These are phyloP conservation scores for Coniella vitis DNA, from an alignment of 2,329 filamentous ascomycete genomes.

Conservation along the genomic window DNA sequence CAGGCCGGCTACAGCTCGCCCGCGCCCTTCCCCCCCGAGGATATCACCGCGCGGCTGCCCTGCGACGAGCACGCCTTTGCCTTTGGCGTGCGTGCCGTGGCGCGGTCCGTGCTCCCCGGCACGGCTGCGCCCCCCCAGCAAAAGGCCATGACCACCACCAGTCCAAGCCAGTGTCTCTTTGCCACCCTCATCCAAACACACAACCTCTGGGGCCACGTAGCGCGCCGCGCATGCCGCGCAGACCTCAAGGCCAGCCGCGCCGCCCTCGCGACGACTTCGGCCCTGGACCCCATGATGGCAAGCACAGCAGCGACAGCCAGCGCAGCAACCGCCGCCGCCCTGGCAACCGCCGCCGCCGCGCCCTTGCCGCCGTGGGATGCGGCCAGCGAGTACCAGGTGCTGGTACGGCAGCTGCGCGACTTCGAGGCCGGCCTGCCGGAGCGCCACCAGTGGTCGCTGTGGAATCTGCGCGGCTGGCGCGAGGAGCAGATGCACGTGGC, in stretches of 20 bases:
- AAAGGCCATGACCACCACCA: constrained; percentile 16
- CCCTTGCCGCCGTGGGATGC: constrained; percentile 19
- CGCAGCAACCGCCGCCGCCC: too few relatives aligned
- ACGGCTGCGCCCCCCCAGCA: constrained; percentile 19
- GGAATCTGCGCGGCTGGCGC: constrained; percentile 31
- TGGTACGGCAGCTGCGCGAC: constrained; percentile 17
- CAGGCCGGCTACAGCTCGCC: constrained; percentile 29
- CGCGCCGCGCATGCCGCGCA: constrained; percentile 22
- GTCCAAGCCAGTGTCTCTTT: constrained; percentile 27
- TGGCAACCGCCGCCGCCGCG: too few relatives aligned
- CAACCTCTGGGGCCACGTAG: constrained; percentile 30
- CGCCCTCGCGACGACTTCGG: not conserved
- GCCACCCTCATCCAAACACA: constrained; percentile 31
- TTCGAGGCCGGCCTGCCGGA: constrained; percentile 26
- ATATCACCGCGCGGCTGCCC: constrained; percentile 30
- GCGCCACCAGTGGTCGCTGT: constrained; percentile 27
- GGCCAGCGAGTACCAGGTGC: constrained; percentile 21
- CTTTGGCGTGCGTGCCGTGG: constrained; percentile 25
- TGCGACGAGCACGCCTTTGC: constrained; percentile 32
- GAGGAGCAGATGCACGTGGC: constrained; percentile 29
- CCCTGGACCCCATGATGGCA: too few relatives aligned
- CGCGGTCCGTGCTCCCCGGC: constrained; percentile 26
- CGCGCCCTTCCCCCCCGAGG: constrained; percentile 26
- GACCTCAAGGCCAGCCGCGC: constrained; percentile 11
- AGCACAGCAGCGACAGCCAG: too few relatives aligned